Percentiles rank a stretch among this genome's conserved stretches.
These are phyloP conservation scores for Solanum commersonii DNA, from an alignment of 257 asterid genomes.

Conservation along the genomic window DNA sequence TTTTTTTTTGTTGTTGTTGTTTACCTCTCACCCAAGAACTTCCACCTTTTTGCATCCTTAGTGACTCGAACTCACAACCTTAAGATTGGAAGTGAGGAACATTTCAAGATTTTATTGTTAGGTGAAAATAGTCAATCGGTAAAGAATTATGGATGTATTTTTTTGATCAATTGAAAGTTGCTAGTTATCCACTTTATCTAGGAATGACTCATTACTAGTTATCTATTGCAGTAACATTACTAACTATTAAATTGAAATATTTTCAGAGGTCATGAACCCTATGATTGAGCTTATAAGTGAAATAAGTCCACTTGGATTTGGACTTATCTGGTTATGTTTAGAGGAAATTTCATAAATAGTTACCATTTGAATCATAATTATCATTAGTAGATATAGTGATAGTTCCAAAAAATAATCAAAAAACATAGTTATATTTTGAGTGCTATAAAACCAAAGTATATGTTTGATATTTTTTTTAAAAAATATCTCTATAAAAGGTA, in stretches of 20 bases:
- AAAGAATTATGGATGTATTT: not conserved
- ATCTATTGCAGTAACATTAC: not conserved
- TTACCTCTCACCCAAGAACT: not conserved
- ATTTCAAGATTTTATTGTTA: not conserved
- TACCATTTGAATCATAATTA: not conserved
- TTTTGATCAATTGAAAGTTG: not conserved
- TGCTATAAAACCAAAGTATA: not conserved
- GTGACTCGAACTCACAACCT: not conserved
- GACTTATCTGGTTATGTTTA: not conserved
- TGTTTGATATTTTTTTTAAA: not conserved
- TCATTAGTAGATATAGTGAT: not conserved
- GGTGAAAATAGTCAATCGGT: not conserved
- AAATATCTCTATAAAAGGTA: not conserved
- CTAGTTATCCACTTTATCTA: not conserved
- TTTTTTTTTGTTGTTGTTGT: no score
- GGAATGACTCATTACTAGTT: not conserved
- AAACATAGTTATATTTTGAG: not conserved
- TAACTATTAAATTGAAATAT: not conserved
- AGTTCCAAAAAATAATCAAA: not conserved
- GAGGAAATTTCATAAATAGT: not conserved
- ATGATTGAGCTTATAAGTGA: not conserved
- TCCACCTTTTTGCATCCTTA: not conserved
- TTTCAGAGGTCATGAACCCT: not conserved
- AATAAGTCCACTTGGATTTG: not conserved
- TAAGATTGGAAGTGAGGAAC: not conserved